Conservation (phyloP, 371 early-diverging fungal genomes). For the Apophysomyces sp. region DNA sequence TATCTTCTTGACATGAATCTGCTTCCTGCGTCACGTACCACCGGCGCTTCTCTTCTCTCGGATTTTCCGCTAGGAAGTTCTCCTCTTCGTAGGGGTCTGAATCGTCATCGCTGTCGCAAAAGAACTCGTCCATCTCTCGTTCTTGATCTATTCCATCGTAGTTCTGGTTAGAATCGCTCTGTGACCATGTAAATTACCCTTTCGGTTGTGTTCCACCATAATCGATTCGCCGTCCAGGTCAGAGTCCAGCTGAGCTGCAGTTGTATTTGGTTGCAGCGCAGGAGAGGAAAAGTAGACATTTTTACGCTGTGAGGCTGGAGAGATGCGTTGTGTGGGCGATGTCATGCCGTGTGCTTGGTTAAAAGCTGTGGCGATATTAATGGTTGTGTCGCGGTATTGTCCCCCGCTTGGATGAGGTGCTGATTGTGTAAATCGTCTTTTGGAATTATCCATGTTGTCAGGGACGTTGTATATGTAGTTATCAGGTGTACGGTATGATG, state of each 20-base stretch:
- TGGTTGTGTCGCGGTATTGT: slow-evolving; percentile 4
- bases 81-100: slow-evolving; percentile 8
- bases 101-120: slow-evolving; percentile 7
- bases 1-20: neutral
- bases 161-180: neutral
- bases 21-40: neutral
- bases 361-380: slow-evolving; percentile 8
- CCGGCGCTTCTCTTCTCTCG: slow-evolving; percentile 5
- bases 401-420: neutral
- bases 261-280: neutral
- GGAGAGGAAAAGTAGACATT: neutral
- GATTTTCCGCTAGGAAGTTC: neutral
- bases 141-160: neutral
- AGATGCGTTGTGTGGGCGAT: neutral
- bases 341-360: slow-evolving; percentile 4
- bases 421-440: neutral
- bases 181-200: neutral
- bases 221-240: neutral
- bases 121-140: neutral
- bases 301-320: neutral
- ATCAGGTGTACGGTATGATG: neutral
- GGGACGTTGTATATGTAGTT: neutral
- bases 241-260: neutral
- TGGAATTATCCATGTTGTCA: neutral
- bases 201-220: neutral